Conservation (phyloP, 345 rosid genomes). For the Cardiospermum halicacabum region DNA sequence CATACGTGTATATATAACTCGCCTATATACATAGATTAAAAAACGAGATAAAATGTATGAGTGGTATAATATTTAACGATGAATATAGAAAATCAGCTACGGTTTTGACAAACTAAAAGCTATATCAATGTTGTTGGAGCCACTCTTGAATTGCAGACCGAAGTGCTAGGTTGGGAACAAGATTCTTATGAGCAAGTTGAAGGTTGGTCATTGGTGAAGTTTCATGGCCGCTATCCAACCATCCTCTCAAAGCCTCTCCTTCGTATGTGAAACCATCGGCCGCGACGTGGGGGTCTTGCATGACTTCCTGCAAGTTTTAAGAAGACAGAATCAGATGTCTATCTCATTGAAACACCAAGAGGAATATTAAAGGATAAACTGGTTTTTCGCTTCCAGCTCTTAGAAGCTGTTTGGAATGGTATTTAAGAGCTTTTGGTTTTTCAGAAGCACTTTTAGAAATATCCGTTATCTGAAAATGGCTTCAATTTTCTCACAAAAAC, state of each 20-base stretch:
- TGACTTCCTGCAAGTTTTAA: slow-evolving; percentile 54
- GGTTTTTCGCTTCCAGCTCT: too few relatives aligned
- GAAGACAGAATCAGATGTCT: background rate
- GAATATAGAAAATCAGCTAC: background rate
- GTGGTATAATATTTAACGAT: background rate
- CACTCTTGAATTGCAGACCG: slow-evolving; percentile 62
- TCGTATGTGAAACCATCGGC: slow-evolving; percentile 85
- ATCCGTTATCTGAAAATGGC: too few relatives aligned
- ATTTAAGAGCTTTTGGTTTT: too few relatives aligned
- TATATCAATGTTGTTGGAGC: slow-evolving; percentile 42
- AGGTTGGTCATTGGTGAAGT: slow-evolving; percentile 80
- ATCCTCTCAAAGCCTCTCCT: slow-evolving; percentile 69
- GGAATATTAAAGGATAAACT: too few relatives aligned
- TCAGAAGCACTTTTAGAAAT: too few relatives aligned
- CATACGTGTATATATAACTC: too few relatives aligned
- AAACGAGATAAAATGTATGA: too few relatives aligned
- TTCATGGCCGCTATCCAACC: slow-evolving; percentile 60
- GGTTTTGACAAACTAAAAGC: background rate
- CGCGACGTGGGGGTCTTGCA: slow-evolving; percentile 81
- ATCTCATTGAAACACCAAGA: background rate
- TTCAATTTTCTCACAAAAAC: too few relatives aligned
- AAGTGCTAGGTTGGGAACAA: slow-evolving; percentile 53
- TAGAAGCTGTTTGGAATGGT: too few relatives aligned
- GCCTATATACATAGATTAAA: too few relatives aligned
- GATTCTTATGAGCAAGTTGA: slow-evolving; percentile 33